Conservation (phyloP, 2,329 filamentous ascomycete species). For the Botryotinia convoluta region DNA sequence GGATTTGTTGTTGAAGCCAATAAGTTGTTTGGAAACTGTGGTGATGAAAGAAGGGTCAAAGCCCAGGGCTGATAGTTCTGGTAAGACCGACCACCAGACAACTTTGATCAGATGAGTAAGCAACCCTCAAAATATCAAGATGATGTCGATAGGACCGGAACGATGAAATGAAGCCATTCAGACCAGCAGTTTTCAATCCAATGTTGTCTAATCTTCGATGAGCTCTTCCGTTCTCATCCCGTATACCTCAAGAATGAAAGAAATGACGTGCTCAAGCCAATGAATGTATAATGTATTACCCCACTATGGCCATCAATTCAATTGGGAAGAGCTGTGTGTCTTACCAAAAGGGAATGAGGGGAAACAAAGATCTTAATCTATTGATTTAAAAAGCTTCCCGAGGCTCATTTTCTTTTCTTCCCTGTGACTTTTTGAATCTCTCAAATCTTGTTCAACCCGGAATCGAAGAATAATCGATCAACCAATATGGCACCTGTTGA, state of each 20-base stretch:
- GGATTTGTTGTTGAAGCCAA: background rate
- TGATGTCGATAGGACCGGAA: background rate
- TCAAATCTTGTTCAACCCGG: background rate
- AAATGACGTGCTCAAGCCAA: conserved; percentile 8
- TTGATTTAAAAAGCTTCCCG: background rate
- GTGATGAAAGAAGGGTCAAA: background rate
- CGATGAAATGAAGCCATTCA: conserved; percentile 12
- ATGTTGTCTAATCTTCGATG: background rate
- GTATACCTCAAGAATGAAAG: background rate
- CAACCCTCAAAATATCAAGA: background rate
- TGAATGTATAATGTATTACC: background rate
- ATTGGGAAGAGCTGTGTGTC: background rate
- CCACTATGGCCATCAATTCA: background rate
- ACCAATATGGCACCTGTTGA: conserved; percentile 23
- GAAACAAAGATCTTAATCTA: background rate
- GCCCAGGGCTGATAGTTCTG: background rate
- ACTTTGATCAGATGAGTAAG: background rate
- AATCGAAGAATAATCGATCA: background rate
- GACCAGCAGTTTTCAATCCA: background rate
- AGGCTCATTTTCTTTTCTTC: background rate
- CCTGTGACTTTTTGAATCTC: too few species aligned
- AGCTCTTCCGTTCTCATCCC: background rate
- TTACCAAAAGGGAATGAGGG: background rate
- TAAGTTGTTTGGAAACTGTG: background rate
- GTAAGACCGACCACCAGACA: too few species aligned